A percentile compares a stretch with the other conserved stretches of the same genome.
Conservation (phyloP, 169 alveolate species). For the Besnoitia besnoiti region DNA sequence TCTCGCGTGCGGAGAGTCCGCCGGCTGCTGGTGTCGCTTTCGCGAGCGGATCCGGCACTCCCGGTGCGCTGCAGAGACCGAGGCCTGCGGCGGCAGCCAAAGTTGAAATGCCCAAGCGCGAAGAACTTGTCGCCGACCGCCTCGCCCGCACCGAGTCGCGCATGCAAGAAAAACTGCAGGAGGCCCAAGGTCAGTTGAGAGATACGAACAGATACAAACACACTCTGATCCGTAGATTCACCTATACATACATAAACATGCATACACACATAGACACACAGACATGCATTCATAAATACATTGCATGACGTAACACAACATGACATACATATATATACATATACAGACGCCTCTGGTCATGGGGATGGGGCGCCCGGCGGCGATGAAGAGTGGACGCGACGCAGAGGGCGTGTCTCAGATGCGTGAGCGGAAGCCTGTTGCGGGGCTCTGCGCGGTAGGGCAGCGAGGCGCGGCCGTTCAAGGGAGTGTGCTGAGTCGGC, state of each 20-base stretch:
- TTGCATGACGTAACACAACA: neutral
- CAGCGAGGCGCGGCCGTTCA: too few relatives aligned
- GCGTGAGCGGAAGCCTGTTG: too few relatives aligned
- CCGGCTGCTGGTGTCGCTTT: neutral
- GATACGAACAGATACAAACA: neutral
- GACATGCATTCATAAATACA: neutral
- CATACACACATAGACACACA: neutral
- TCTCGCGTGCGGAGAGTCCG: neutral
- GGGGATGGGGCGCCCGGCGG: too few relatives aligned
- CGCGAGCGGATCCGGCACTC: too few relatives aligned
- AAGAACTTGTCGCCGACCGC: slow-evolving; percentile 15
- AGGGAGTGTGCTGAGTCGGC: too few relatives aligned
- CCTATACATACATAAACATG: too few relatives aligned
- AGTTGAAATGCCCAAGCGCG: neutral
- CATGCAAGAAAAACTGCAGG: slow-evolving; percentile 22
- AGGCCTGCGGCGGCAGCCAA: neutral
- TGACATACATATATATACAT: neutral
- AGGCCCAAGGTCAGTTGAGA: neutral
- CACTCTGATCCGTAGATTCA: neutral
- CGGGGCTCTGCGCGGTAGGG: too few relatives aligned
- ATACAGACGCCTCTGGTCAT: neutral
- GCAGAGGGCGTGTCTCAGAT: too few relatives aligned
- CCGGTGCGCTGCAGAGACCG: neutral
- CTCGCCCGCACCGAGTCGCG: slow-evolving; percentile 18
- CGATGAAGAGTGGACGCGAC: too few relatives aligned